Conservation (phyloP, 306 rosid species). For the Hippophae tibetana region DNA sequence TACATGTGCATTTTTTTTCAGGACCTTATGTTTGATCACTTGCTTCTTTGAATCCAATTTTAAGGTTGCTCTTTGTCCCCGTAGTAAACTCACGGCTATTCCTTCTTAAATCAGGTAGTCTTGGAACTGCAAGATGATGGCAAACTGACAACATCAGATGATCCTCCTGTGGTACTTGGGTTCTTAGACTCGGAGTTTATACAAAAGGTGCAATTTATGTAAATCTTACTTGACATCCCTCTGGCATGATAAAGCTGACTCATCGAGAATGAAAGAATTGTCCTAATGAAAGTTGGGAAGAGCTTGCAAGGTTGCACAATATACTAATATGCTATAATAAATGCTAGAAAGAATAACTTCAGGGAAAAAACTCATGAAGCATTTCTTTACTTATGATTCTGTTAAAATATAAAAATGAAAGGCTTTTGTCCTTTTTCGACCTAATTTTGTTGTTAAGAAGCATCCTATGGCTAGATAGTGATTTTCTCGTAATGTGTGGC, state of each 20-base stretch:
- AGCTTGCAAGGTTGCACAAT: too few species aligned
- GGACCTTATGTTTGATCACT: not conserved
- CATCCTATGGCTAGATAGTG: too few species aligned
- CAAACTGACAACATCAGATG: constrained; percentile 72
- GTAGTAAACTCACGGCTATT: not conserved
- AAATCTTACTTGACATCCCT: constrained; percentile 1
- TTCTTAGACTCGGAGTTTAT: constrained; percentile 52
- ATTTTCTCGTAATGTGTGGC: not conserved
- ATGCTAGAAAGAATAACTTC: too few species aligned
- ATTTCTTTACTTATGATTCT: too few species aligned
- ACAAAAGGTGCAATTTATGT: constrained; percentile 44
- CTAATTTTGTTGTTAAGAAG: too few species aligned
- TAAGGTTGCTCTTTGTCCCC: constrained; percentile 5
- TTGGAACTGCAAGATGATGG: constrained; percentile 85
- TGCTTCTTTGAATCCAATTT: not conserved
- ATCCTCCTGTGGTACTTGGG: constrained; percentile 63
- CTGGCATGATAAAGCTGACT: too few species aligned
- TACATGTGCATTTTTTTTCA: not conserved
- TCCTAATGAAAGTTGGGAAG: too few species aligned
- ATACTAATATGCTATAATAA: too few species aligned
- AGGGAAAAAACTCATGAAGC: too few species aligned
- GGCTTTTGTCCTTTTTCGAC: too few species aligned
- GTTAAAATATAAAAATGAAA: too few species aligned
- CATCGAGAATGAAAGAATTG: too few species aligned
- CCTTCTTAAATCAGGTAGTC: constrained; percentile 46